Conservation (phyloP, 805 yeast species). For the Candida verbasci region DNA sequence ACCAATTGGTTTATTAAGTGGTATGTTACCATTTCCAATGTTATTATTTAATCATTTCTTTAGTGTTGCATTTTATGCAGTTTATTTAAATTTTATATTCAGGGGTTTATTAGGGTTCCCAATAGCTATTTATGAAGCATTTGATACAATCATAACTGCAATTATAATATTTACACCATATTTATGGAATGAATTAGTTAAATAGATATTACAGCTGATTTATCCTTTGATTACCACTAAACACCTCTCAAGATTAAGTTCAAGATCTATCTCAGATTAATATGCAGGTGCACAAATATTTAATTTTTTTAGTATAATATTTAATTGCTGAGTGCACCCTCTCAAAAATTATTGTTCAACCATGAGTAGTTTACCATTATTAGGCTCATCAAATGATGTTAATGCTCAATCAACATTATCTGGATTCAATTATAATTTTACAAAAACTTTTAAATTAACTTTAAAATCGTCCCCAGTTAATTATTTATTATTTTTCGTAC, state of each 20-base stretch:
- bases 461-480: conserved; percentile 68
- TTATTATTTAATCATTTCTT: conserved; percentile 80
- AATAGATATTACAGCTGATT: conserved; percentile 1
- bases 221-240: no score
- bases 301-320: no score
- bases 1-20: conserved; percentile 82
- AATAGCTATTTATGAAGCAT: conserved; percentile 62
- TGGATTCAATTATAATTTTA: not conserved
- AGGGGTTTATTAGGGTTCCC: conserved; percentile 69
- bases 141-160: conserved; percentile 70
- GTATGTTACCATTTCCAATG: conserved; percentile 72
- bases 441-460: conserved; percentile 17
- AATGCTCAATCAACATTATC: not conserved
- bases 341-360: no score
- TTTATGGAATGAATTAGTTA: conserved; percentile 47
- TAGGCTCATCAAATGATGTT: conserved; percentile 4
- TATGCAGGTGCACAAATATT: not conserved
- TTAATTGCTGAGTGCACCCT: no score
- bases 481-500: conserved; percentile 76
- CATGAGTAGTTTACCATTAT: conserved; percentile 10
- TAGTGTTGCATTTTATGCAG: conserved; percentile 82
- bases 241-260: no score
- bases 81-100: conserved; percentile 60
- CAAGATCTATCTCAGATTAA: not conserved
- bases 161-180: conserved; percentile 76